Evolutionary conservation across 495 filamentous ascomycete genomes (phyloP).

Genomic region (Neurospora tetrasperma): DNA sequence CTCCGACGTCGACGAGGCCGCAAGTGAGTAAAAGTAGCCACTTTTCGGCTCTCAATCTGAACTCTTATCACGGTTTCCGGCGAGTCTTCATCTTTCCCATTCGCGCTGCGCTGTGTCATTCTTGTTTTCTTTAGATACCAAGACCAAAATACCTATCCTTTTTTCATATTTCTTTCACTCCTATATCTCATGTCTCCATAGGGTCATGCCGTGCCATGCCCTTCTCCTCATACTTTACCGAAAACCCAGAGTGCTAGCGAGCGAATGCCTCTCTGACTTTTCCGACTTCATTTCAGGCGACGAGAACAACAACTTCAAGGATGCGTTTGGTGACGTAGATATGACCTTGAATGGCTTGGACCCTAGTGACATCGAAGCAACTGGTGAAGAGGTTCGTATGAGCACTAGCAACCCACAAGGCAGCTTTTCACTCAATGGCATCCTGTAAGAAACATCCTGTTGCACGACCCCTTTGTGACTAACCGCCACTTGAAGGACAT

Average conservation of each 20-base stretch:
- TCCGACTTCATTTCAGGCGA: background rate
- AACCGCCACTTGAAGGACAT: conserved; percentile 4
- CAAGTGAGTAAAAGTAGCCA: conserved; percentile 10
- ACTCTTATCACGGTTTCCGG: background rate
- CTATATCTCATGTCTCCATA: background rate
- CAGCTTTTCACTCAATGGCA: background rate
- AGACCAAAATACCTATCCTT: background rate
- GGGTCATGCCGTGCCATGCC: background rate
- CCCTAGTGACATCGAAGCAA: background rate
- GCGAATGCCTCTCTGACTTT: background rate
- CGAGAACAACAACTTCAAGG: background rate
- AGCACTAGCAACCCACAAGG: background rate
- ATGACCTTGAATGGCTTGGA: background rate
- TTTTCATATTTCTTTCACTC: background rate
- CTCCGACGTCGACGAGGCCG: conserved; percentile 10
- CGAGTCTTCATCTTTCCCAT: background rate
- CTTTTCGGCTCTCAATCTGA: background rate
- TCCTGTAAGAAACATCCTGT: background rate
- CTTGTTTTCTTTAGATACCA: background rate
- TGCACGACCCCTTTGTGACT: background rate
- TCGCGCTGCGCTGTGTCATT: background rate
- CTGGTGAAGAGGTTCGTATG: background rate
- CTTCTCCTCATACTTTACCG: background rate
- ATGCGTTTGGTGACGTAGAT: background rate
- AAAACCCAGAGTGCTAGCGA: background rate